These are phyloP conservation scores for Ophiobolus disseminans DNA, from an alignment of 2,329 filamentous ascomycete genomes.

Conservation along the genomic window DNA sequence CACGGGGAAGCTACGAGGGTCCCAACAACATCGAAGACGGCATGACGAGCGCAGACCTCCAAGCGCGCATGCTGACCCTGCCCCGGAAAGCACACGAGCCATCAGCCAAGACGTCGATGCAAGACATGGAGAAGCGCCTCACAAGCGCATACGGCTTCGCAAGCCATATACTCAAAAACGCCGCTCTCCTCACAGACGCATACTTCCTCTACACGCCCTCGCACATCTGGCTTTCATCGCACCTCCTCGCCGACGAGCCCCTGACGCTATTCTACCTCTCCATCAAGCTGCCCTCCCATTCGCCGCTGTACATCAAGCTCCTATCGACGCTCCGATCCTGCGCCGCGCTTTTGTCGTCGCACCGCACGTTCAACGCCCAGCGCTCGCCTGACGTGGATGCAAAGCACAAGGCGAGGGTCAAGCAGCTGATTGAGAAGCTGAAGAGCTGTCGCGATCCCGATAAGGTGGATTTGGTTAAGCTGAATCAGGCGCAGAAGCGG, in stretches of 20 bases:
- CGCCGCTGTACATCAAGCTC: slow-evolving; percentile 42
- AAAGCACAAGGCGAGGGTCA: slow-evolving; percentile 60
- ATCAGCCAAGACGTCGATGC: slow-evolving; percentile 17
- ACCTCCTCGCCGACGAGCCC: slow-evolving; percentile 75
- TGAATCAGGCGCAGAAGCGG: slow-evolving; percentile 67
- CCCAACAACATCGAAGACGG: slow-evolving; percentile 20
- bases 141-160: slow-evolving; percentile 74
- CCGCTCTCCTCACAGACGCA: slow-evolving; percentile 87
- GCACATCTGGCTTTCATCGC: slow-evolving; percentile 87
- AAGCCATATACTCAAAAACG: slow-evolving; percentile 62
- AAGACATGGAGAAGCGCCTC: slow-evolving; percentile 54
- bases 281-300: slow-evolving; percentile 50
- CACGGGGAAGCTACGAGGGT: slow-evolving; percentile 63
- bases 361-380: slow-evolving; percentile 38
- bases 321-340: slow-evolving; percentile 49
- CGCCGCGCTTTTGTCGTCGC: slow-evolving; percentile 48
- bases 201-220: slow-evolving; percentile 96
- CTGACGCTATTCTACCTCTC: slow-evolving; percentile 60
- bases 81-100: slow-evolving; percentile 27
- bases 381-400: too few species aligned
- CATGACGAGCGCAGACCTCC: slow-evolving; percentile 31
- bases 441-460: slow-evolving; percentile 76
- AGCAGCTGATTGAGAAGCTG: slow-evolving; percentile 68
- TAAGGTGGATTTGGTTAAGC: slow-evolving; percentile 72
- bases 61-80: slow-evolving; percentile 37